Percentiles rank a stretch among this genome's conserved stretches.
Conservation (phyloP, 768 basidiomycete species). For the Amyloporia xantha region DNA sequence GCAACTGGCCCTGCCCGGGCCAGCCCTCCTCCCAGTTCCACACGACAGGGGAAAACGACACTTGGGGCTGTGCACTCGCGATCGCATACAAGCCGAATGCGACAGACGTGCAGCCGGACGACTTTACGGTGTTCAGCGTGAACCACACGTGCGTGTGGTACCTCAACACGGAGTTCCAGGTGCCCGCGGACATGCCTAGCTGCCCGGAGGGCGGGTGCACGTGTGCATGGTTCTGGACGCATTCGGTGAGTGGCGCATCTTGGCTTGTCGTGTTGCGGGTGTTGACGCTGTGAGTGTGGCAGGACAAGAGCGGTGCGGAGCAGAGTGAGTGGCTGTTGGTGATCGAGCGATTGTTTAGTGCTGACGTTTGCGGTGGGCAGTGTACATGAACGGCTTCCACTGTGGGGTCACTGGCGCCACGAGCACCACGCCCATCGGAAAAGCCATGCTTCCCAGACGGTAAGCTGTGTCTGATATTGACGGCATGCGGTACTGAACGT, state of each 20-base stretch:
- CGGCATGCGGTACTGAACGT: background rate
- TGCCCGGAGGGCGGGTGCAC: constrained; percentile 38
- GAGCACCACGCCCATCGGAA: constrained; percentile 25
- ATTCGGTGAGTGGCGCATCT: constrained; percentile 18
- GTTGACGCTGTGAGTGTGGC: background rate
- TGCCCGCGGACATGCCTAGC: constrained; percentile 36
- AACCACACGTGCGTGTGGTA: constrained; percentile 42
- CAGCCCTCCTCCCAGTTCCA: constrained; percentile 43
- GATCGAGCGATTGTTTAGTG: background rate
- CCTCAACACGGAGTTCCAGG: constrained; percentile 31
- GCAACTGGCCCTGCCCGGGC: constrained; percentile 47
- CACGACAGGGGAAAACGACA: constrained; percentile 45
- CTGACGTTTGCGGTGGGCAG: constrained; percentile 10
- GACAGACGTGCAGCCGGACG: constrained; percentile 49
- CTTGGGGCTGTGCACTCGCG: constrained; percentile 60
- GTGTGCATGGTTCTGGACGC: constrained; percentile 39
- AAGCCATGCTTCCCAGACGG: constrained; percentile 27
- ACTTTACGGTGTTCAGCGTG: constrained; percentile 68
- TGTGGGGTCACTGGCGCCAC: constrained; percentile 31
- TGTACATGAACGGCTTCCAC: constrained; percentile 35
- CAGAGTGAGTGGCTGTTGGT: constrained; percentile 24
- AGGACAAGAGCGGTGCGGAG: constrained; percentile 28
- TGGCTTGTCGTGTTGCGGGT: background rate
- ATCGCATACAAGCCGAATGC: constrained; percentile 72
- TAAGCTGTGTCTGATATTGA: background rate